These are phyloP conservation scores for Camellia oleifera DNA, from an alignment of 179 eudicot genomes.

Conservation along the genomic window DNA sequence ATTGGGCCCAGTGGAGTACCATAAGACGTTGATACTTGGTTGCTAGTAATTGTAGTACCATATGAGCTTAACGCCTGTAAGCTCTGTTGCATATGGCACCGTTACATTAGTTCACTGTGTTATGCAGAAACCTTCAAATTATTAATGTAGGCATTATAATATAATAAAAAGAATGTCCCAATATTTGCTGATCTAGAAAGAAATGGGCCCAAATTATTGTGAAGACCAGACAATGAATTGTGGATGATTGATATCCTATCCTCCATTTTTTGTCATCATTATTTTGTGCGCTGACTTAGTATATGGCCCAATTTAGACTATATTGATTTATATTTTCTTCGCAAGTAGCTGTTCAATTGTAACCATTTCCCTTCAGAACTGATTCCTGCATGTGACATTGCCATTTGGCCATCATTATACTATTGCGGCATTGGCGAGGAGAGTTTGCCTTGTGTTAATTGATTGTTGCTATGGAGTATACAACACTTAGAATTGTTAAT, in stretches of 20 bases:
- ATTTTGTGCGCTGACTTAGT: background rate
- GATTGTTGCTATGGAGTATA: background rate
- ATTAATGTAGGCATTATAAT: background rate
- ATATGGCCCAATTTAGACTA: background rate
- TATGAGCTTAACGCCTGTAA: background rate
- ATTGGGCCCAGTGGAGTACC: background rate
- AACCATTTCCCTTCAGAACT: background rate
- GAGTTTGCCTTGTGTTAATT: background rate
- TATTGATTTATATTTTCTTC: background rate
- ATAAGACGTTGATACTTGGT: no score
- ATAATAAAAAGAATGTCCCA: background rate
- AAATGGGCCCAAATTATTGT: no score
- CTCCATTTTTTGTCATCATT: background rate
- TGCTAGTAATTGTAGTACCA: no score
- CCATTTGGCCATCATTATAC: background rate
- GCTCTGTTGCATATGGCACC: background rate
- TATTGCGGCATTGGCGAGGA: background rate
- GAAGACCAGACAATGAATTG: conserved; percentile 2
- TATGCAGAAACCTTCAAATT: background rate
- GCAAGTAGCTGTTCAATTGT: background rate
- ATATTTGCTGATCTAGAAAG: background rate
- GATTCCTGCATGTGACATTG: background rate
- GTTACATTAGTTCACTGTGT: background rate
- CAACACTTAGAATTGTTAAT: no score
- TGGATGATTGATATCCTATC: background rate